These are phyloP conservation scores for Xylariaceae sp. DNA, from an alignment of 2,329 filamentous ascomycete genomes.

Conservation along the genomic window DNA sequence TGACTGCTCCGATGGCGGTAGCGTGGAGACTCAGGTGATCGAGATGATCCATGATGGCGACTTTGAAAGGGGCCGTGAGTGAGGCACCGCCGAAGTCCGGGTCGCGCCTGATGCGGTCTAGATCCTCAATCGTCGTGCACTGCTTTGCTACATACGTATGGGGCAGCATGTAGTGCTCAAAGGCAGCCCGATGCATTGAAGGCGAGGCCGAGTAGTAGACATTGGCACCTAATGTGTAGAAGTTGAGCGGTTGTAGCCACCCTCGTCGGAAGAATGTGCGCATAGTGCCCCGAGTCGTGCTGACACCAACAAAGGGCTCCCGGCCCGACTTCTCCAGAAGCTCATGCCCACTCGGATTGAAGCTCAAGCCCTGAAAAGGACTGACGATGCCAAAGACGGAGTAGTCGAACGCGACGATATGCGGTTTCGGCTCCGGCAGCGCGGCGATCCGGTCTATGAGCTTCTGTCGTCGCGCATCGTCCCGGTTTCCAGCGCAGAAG, in stretches of 20 bases:
- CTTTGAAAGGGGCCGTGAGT: slow-evolving; percentile 65
- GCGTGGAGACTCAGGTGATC: slow-evolving; percentile 64
- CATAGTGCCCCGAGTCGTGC: slow-evolving; percentile 53
- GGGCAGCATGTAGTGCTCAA: slow-evolving; percentile 59
- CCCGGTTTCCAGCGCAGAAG: slow-evolving; percentile 51
- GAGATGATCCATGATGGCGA: slow-evolving; percentile 58
- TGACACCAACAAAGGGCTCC: slow-evolving; percentile 40
- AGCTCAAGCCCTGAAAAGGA: slow-evolving; percentile 40
- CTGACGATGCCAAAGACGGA: slow-evolving; percentile 39
- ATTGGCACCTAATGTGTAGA: slow-evolving; percentile 63
- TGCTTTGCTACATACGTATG: slow-evolving; percentile 58
- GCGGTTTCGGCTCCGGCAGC: slow-evolving; percentile 42
- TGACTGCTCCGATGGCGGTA: slow-evolving; percentile 65
- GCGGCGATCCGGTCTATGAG: slow-evolving; percentile 45
- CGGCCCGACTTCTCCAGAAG: slow-evolving; percentile 35
- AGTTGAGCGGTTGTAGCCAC: slow-evolving; percentile 59
- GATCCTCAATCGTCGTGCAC: slow-evolving; percentile 54
- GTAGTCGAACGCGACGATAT: slow-evolving; percentile 44
- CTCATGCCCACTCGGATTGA: slow-evolving; percentile 49
- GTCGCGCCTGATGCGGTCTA: slow-evolving; percentile 54
- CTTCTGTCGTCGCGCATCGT: slow-evolving; percentile 41
- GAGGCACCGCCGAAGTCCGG: slow-evolving; percentile 63
- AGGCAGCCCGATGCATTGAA: slow-evolving; percentile 67
- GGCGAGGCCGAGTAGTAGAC: slow-evolving; percentile 66
- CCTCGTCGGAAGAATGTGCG: slow-evolving; percentile 56